These are phyloP conservation scores for Suillus occidentalis DNA, from an alignment of 768 basidiomycete genomes.

Conservation along the genomic window DNA sequence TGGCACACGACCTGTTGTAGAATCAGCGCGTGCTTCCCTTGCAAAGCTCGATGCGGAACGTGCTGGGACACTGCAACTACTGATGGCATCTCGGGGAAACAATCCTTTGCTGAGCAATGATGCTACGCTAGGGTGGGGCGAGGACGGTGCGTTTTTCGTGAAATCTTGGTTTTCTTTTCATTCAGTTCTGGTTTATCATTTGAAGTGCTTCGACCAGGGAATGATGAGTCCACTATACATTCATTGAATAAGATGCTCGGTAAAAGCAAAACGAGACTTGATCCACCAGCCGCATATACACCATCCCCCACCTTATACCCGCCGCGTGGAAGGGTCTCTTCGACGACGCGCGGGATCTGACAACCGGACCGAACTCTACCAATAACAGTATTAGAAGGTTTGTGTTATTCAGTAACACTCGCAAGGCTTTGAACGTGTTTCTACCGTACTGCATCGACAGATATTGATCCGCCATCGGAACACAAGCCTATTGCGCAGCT, in stretches of 20 bases:
- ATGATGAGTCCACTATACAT: neutral
- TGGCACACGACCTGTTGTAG: neutral
- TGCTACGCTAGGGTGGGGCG: slow-evolving; percentile 21
- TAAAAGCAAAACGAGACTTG: too few species aligned
- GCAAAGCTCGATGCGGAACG: neutral
- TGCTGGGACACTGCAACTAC: neutral
- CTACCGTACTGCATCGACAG: slow-evolving; percentile 27
- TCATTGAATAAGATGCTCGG: neutral
- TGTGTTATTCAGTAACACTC: slow-evolving; percentile 6
- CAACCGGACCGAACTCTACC: neutral
- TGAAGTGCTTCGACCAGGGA: neutral
- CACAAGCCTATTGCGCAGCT: slow-evolving; percentile 62
- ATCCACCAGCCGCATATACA: slow-evolving; percentile 17
- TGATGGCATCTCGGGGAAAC: neutral
- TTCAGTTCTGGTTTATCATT: neutral
- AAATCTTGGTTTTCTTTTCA: neutral
- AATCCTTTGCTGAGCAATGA: slow-evolving; percentile 1
- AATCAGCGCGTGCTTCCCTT: neutral
- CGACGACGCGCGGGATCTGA: slow-evolving; percentile 2
- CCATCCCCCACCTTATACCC: slow-evolving; percentile 26
- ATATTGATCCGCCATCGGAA: slow-evolving; percentile 41
- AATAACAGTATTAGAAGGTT: slow-evolving; percentile 2
- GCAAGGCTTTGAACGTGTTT: slow-evolving; percentile 18
- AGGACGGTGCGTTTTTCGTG: slow-evolving; percentile 21
- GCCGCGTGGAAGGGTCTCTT: slow-evolving; percentile 28